Percentiles rank a stretch among this genome's conserved stretches.
Conservation (phyloP, 768 basidiomycete species). For the Leccinum longicurvipes region DNA sequence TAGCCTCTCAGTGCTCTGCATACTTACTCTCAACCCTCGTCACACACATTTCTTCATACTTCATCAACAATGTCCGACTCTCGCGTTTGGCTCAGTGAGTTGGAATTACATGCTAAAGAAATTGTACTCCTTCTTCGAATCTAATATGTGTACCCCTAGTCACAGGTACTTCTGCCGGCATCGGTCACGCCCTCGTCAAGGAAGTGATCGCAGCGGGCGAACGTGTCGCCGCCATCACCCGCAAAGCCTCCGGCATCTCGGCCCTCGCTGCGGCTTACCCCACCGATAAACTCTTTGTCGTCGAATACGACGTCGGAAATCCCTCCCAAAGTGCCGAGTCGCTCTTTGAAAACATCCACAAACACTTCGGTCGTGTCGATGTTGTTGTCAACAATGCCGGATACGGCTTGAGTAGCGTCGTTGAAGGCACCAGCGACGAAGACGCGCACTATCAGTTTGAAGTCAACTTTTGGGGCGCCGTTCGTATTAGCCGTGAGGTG, state of each 20-base stretch:
- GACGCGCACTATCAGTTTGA: slow-evolving; percentile 29
- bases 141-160: slow-evolving; percentile 24
- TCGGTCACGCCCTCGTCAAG: slow-evolving; percentile 33
- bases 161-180: slow-evolving; percentile 40
- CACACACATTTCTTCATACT: background rate
- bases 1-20: too few relatives aligned
- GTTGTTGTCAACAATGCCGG: slow-evolving; percentile 36
- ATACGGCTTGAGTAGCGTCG: slow-evolving; percentile 20
- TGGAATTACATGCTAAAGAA: background rate
- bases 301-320: slow-evolving; percentile 31
- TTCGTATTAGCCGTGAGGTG: slow-evolving; percentile 24
- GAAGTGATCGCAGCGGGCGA: slow-evolving; percentile 26
- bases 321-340: slow-evolving; percentile 10
- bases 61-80: slow-evolving; percentile 16
- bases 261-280: slow-evolving; percentile 14
- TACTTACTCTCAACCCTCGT: background rate
- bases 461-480: slow-evolving; percentile 34
- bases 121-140: background rate
- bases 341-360: slow-evolving; percentile 21
- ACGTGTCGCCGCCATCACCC: slow-evolving; percentile 27
- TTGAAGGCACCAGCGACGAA: slow-evolving; percentile 25
- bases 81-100: slow-evolving; percentile 25
- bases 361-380: slow-evolving; percentile 31
- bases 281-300: slow-evolving; percentile 23
- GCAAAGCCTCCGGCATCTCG: slow-evolving; percentile 20